Conservation (phyloP, 805 yeast species). For the Metschnikowia kunwiensis region DNA sequence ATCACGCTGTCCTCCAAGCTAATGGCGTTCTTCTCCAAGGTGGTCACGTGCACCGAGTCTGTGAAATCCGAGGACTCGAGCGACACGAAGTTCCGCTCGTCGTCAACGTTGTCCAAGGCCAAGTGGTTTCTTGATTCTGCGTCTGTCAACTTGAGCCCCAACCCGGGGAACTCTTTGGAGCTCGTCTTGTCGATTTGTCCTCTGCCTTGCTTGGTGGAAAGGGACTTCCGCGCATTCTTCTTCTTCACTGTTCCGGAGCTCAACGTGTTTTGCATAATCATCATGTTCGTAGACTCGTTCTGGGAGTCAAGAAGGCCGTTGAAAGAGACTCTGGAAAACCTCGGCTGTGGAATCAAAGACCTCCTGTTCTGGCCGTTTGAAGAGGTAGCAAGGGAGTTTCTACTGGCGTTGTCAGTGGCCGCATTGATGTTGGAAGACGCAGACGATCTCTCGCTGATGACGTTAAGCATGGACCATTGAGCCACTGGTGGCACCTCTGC, state of each 20-base stretch:
- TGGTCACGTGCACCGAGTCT: slow-evolving; percentile 21
- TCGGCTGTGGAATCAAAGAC: slow-evolving; percentile 39
- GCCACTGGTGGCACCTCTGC: slow-evolving; percentile 6
- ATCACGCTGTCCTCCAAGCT: slow-evolving; percentile 19
- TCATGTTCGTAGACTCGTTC: slow-evolving; percentile 7
- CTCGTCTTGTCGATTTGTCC: slow-evolving; percentile 24
- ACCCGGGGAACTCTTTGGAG: slow-evolving; percentile 27
- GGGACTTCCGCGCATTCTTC: slow-evolving; percentile 7
- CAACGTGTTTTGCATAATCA: slow-evolving; percentile 11
- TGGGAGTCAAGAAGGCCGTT: slow-evolving; percentile 28
- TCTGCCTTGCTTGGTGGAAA: slow-evolving; percentile 14
- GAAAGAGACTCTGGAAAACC: slow-evolving; percentile 42
- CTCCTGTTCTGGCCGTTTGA: too few species aligned
- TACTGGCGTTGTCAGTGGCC: background rate
- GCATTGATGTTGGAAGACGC: background rate
- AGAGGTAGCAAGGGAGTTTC: background rate
- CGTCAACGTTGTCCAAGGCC: slow-evolving; percentile 1
- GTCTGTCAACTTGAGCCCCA: slow-evolving; percentile 14
- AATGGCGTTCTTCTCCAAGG: slow-evolving; percentile 24
- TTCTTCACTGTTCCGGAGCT: slow-evolving; percentile 18
- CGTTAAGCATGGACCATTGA: slow-evolving; percentile 24
- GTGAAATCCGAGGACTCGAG: slow-evolving; percentile 19
- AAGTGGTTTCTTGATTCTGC: slow-evolving; percentile 1
- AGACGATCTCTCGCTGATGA: slow-evolving; percentile 18
- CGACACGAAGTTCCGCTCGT: slow-evolving; percentile 19